Evolutionary conservation across 345 rosid species (phyloP).

Genomic region (Linum lewisii): DNA sequence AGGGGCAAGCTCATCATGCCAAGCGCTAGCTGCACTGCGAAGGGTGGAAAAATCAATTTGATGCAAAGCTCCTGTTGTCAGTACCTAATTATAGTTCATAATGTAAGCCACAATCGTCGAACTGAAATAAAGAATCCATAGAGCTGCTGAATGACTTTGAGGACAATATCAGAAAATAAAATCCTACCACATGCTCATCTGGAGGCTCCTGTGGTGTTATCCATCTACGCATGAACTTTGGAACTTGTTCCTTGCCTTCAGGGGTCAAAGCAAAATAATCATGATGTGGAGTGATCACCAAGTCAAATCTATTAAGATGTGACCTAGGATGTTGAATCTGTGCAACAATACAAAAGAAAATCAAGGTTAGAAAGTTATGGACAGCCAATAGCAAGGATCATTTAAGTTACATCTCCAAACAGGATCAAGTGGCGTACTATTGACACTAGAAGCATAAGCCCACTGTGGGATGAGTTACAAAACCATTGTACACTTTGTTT

Average conservation of each 20-base stretch:
- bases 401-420: not conserved
- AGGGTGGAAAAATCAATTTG: slow-evolving; percentile 78
- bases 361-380: not conserved
- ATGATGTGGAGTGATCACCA: slow-evolving; percentile 87
- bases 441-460: not conserved
- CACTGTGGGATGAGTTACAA: not conserved
- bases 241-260: slow-evolving; percentile 68
- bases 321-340: slow-evolving; percentile 96
- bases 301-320: slow-evolving; percentile 76
- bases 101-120: slow-evolving; percentile 3
- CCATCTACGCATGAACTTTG: slow-evolving; percentile 67
- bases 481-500: not conserved
- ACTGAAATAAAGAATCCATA: slow-evolving; percentile 4
- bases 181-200: slow-evolving; percentile 58
- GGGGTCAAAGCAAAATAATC: slow-evolving; percentile 86
- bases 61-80: slow-evolving; percentile 83
- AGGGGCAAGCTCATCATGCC: slow-evolving; percentile 91
- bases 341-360: slow-evolving; percentile 13
- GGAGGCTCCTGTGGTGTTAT: slow-evolving; percentile 80
- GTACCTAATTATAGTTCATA: slow-evolving; percentile 39
- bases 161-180: slow-evolving; percentile 3
- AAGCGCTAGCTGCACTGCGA: slow-evolving; percentile 73
- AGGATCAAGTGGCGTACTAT: not conserved
- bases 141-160: not conserved
- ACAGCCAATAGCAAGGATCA: not conserved